Conservation (phyloP, 176 grass and related monocot genomes). For the Zea mays region DNA sequence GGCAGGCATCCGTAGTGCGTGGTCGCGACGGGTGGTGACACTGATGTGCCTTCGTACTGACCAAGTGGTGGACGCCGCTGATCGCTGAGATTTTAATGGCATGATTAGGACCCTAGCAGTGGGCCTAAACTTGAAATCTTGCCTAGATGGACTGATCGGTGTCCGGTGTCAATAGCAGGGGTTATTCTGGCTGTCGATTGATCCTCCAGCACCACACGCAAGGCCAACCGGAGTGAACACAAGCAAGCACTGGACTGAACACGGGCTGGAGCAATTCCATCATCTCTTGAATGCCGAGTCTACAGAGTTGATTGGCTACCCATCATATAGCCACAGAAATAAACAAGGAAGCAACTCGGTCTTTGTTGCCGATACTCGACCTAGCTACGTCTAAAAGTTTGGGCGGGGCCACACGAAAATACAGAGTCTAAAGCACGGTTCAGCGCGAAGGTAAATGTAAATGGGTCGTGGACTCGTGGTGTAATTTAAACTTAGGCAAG, state of each 20-base stretch:
- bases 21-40: slow-evolving; percentile 15
- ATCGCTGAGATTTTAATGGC: neutral
- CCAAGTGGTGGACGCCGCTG: neutral
- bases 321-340: neutral
- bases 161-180: neutral
- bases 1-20: neutral
- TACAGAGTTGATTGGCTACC: neutral
- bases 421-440: too few relatives aligned
- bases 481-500: too few relatives aligned
- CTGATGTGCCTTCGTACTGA: neutral
- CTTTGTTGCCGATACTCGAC: neutral
- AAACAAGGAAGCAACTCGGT: neutral
- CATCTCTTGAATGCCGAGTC: neutral
- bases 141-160: neutral
- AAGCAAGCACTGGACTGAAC: neutral
- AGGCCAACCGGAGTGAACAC: neutral
- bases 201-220: neutral
- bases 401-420: too few relatives aligned
- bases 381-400: too few relatives aligned
- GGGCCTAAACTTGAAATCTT: neutral
- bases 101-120: neutral
- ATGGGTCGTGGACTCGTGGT: too few relatives aligned
- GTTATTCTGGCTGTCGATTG: neutral
- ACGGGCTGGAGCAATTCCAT: neutral
- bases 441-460: too few relatives aligned